Evolutionary conservation across 768 basidiomycete species (phyloP).

Genomic region (Cyclocybe cylindracea): DNA sequence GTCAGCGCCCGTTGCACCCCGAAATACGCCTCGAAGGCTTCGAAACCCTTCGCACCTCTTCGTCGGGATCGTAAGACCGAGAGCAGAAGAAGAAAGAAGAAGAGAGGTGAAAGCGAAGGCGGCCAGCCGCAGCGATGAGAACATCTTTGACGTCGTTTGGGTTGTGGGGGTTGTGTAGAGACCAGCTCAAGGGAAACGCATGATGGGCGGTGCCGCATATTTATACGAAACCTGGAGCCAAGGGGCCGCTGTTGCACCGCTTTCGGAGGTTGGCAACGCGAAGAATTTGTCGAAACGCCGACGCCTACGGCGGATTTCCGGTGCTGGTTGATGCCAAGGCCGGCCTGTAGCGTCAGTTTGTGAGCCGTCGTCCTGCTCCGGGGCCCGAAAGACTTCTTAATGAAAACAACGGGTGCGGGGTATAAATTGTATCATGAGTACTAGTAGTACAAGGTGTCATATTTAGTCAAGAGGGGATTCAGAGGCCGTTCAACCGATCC

Average conservation of each 20-base stretch:
- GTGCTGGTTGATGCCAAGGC: too few species aligned
- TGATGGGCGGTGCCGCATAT: not conserved
- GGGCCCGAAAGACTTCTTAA: too few species aligned
- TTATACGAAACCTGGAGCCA: not conserved
- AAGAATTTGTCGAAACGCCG: too few species aligned
- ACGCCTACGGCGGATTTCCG: too few species aligned
- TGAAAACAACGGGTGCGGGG: too few species aligned
- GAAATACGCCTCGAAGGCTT: not conserved
- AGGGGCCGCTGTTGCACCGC: too few species aligned
- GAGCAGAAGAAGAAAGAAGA: conserved; percentile 11
- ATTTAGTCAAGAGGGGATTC: too few species aligned
- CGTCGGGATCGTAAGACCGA: conserved; percentile 15
- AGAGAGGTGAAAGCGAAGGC: conserved; percentile 21
- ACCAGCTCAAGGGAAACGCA: conserved; percentile 18
- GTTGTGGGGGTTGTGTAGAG: conserved; percentile 44
- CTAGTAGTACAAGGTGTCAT: too few species aligned
- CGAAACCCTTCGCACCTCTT: conserved; percentile 17
- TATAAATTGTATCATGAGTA: too few species aligned
- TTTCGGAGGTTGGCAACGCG: too few species aligned
- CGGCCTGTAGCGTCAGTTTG: too few species aligned
- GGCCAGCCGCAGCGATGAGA: conserved; percentile 31
- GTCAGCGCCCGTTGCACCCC: not conserved
- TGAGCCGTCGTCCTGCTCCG: too few species aligned
- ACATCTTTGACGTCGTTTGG: conserved; percentile 41
- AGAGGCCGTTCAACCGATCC: conserved; percentile 44